Percentiles rank a stretch among this genome's conserved stretches.
phyloP scores from a whole-genome alignment of 257 asterid species.

The Capsicum rhomboideum region DNA sequence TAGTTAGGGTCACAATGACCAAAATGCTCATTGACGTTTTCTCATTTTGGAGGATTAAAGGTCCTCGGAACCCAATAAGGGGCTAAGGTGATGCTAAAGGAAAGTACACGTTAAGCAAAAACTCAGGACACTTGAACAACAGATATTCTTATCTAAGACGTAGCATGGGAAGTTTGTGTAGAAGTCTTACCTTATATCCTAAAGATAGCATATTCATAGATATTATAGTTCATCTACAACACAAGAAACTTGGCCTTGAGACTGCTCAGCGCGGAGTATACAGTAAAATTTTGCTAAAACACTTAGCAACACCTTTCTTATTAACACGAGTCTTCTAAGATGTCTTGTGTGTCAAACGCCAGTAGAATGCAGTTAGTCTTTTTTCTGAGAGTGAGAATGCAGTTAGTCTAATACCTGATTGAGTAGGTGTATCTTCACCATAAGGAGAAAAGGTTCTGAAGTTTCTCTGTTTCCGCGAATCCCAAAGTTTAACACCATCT shows the following conservation, averaged over 20 bases:
- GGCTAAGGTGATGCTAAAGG: background rate
- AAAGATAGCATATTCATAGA: background rate
- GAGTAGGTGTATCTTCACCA: slow-evolving; percentile 78
- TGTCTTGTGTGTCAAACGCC: background rate
- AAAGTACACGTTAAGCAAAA: background rate
- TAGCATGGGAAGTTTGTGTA: background rate
- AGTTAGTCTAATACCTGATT: slow-evolving; percentile 42
- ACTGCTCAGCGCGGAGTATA: background rate
- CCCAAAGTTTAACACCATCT: slow-evolving; percentile 97
- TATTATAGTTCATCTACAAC: background rate
- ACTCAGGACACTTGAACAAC: background rate
- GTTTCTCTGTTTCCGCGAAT: slow-evolving; percentile 84
- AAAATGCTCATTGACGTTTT: background rate
- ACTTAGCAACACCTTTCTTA: background rate
- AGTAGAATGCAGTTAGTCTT: background rate
- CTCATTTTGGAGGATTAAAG: background rate
- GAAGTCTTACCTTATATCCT: slow-evolving; percentile 38
- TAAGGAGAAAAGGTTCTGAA: slow-evolving; percentile 70
- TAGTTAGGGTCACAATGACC: too few relatives aligned
- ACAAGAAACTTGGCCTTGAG: background rate
- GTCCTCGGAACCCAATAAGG: background rate
- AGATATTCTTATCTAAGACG: background rate
- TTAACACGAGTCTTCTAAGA: background rate
- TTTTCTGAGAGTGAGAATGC: background rate
- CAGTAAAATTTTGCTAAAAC: background rate